Conservation (phyloP, 176 grass and related monocot genomes). For the Paspalum notatum region DNA sequence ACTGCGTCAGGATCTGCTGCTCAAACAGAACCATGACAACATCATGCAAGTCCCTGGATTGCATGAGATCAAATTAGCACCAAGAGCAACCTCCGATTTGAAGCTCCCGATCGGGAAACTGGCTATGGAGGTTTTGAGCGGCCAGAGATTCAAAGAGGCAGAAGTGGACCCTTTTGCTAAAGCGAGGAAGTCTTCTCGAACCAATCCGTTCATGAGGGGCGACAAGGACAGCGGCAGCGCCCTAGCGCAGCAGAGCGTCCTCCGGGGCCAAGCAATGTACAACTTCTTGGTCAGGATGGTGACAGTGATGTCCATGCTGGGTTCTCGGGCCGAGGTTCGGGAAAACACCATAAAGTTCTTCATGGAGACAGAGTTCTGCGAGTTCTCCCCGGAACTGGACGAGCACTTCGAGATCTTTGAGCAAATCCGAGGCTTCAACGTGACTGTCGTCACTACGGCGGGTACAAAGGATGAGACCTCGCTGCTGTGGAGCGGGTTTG, state of each 20-base stretch:
- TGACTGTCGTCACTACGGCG: slow-evolving; percentile 37
- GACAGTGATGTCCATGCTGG: slow-evolving; percentile 56
- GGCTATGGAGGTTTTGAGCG: slow-evolving; percentile 62
- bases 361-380: slow-evolving; percentile 54
- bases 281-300: slow-evolving; percentile 45
- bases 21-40: slow-evolving; percentile 56
- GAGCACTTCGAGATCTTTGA: slow-evolving; percentile 59
- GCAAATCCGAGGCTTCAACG: slow-evolving; percentile 54
- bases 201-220: slow-evolving; percentile 22
- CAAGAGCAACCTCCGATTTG: slow-evolving; percentile 37
- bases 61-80: slow-evolving; percentile 53
- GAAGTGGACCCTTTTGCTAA: not conserved
- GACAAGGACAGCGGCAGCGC: not conserved
- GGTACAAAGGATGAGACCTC: slow-evolving; percentile 45
- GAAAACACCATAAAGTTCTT: slow-evolving; percentile 55
- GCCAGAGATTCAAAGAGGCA: slow-evolving; percentile 51
- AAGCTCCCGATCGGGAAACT: slow-evolving; percentile 55
- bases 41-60: slow-evolving; percentile 56
- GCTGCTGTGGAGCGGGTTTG: slow-evolving; percentile 35
- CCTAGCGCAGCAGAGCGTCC: slow-evolving; percentile 27
- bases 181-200: slow-evolving; percentile 34
- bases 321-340: slow-evolving; percentile 27
- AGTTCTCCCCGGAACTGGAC: slow-evolving; percentile 53
- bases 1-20: slow-evolving; percentile 37
- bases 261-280: slow-evolving; percentile 50